phyloP scores from a whole-genome alignment of 108 stramenopile species.

The Fragilariopsis cylindrus region DNA sequence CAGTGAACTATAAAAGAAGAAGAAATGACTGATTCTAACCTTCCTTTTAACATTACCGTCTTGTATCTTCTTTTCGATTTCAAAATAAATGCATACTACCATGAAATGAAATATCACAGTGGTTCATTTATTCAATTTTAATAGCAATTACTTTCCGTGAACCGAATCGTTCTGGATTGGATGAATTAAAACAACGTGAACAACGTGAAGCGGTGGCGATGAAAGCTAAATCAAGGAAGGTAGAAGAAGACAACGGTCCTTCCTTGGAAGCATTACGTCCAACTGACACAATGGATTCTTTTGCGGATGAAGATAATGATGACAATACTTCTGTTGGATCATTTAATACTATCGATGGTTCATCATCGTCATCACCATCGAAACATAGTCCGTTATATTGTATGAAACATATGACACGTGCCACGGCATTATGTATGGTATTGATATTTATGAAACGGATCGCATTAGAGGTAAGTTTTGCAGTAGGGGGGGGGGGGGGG shows the following conservation, averaged over 20 bases:
- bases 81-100: too few species aligned
- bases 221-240: background rate
- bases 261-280: background rate
- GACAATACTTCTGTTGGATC: constrained; percentile 10
- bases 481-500: too few species aligned
- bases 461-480: constrained; percentile 21
- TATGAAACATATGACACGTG: constrained; percentile 15
- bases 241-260: background rate
- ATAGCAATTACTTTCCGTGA: constrained; percentile 45
- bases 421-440: constrained; percentile 45
- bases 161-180: constrained; percentile 57
- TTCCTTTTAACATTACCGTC: too few species aligned
- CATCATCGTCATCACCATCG: background rate
- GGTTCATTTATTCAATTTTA: constrained; percentile 43
- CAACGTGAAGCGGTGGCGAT: background rate
- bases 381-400: constrained; percentile 16
- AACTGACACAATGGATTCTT: background rate
- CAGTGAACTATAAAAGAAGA: too few species aligned
- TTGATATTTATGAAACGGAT: constrained; percentile 73
- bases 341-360: background rate
- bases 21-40: too few species aligned
- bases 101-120: background rate
- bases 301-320: constrained; percentile 1
- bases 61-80: too few species aligned
- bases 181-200: constrained; percentile 45